Conservation (phyloP, 2,329 filamentous ascomycete species). For the Paracoccidioides brasiliensis region DNA sequence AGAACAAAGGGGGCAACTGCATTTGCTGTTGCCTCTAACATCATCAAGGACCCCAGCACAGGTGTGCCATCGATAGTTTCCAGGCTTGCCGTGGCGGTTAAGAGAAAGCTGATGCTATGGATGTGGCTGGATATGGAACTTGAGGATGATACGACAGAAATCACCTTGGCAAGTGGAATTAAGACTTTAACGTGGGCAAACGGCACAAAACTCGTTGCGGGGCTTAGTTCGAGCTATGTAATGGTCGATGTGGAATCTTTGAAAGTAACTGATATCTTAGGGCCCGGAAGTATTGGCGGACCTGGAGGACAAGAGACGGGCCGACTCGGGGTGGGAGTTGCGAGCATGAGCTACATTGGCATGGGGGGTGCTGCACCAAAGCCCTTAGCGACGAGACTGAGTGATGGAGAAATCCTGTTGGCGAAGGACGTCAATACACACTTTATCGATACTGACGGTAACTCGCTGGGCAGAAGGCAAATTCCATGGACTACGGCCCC, state of each 20-base stretch:
- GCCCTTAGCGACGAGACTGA: conserved; percentile 70
- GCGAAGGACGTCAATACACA: conserved; percentile 95
- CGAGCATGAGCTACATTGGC: conserved; percentile 93
- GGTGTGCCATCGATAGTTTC: conserved; percentile 90
- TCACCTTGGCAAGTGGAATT: conserved; percentile 68
- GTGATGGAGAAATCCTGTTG: conserved; percentile 74
- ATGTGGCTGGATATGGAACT: conserved; percentile 94
- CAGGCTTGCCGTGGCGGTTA: conserved; percentile 79
- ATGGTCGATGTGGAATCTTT: conserved; percentile 72
- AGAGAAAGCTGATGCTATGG: conserved; percentile 80
- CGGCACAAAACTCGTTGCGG: conserved; percentile 73
- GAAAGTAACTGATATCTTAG: conserved; percentile 63
- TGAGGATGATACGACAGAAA: conserved; percentile 54
- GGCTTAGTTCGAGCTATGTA: conserved; percentile 83
- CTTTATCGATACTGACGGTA: conserved; percentile 76
- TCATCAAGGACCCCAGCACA: conserved; percentile 75
- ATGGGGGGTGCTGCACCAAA: conserved; percentile 84
- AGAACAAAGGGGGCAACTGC: conserved; percentile 78
- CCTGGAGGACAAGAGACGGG: conserved; percentile 51
- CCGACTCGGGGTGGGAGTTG: conserved; percentile 68
- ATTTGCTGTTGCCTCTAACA: conserved; percentile 91
- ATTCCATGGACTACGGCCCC: conserved; percentile 86
- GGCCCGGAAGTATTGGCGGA: conserved; percentile 58
- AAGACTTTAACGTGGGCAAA: conserved; percentile 85
- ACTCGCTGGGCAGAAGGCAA: conserved; percentile 67